phyloP scores from a whole-genome alignment of 345 rosid species.

The Dipteronia sinensis region DNA sequence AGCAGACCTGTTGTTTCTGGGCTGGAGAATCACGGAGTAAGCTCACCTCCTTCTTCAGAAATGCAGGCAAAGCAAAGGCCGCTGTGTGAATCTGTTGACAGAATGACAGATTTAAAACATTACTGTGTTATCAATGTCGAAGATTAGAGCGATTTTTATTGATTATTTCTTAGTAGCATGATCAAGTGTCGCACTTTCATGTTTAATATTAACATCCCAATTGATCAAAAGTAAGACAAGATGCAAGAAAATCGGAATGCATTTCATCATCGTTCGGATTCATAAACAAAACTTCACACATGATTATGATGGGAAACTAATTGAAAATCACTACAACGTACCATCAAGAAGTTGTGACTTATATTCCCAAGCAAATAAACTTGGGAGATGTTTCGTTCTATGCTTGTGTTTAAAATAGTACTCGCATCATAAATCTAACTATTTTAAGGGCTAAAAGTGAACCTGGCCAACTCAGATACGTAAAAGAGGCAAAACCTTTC shows the following conservation, averaged over 20 bases:
- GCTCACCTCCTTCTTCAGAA: slow-evolving; percentile 75
- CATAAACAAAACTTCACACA: background rate
- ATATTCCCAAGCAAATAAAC: background rate
- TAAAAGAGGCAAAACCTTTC: background rate
- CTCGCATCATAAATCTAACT: background rate
- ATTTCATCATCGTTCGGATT: background rate
- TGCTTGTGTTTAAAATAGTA: background rate
- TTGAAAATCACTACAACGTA: too few relatives aligned
- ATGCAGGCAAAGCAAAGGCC: slow-evolving; percentile 85
- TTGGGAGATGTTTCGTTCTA: background rate
- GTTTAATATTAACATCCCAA: background rate
- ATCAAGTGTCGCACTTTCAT: background rate
- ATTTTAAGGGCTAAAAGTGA: background rate
- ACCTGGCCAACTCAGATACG: background rate
- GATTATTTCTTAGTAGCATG: background rate
- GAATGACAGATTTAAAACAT: slow-evolving; percentile 10
- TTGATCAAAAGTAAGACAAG: background rate
- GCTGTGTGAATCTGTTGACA: slow-evolving; percentile 79
- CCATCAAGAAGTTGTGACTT: background rate
- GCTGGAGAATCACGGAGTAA: slow-evolving; percentile 33
- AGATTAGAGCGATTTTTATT: background rate
- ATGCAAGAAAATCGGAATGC: background rate
- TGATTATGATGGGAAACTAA: background rate
- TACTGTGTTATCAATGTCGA: slow-evolving; percentile 1
- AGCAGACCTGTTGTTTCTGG: background rate